Evolutionary conservation across 1,284 basidiomycete genomes (phyloP), one percentile per base, ranked within the genome.

Genomic region (Fomitopsis betulina): DNA sequence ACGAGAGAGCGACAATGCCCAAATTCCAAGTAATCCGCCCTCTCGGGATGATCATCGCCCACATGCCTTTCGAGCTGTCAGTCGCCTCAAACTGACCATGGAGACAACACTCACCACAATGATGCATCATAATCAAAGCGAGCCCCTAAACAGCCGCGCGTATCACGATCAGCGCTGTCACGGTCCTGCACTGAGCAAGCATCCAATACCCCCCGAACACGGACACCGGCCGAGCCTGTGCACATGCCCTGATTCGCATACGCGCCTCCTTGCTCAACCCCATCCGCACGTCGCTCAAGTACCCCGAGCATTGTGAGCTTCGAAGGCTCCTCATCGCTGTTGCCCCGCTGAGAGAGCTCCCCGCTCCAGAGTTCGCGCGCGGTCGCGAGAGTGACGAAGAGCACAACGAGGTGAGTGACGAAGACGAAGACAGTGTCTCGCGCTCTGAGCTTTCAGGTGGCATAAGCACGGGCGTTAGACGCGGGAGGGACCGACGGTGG

Each of bases 91-190:
- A 1, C 23, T 27, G 27, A 40, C 4, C 17, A 10, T 13, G 21
- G 8, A 43, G 17, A 10, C 6, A 19, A 25, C 5, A 60, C 68
- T 21, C 54, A 68, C 68, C 70, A 40, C 67, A 67, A 55, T 72
- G 70, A 51, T 70, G 69, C 70, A 70, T 72, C 58, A 70, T 68
- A 13, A 67, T 66, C 25, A 70, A 66, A 10, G 70, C 70, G 0
- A 64, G 38, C 10, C 65, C 69, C 69, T 68, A 70, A 3, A 69
- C 62, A 8, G 62, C 64, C 8, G 70, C 69, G 1, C 70, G 61
- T 10, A 69, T 19, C 30, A 62, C 56, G 17, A 70, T 42, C 10
- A 67, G 58, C 21, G 63, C 19, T 12, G 62, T 64, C 38, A 70
- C 61, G 3, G 65, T 63, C 35, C 54, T 27, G 45, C 64, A 69